These are phyloP conservation scores for Plenodomus lindquistii DNA, from an alignment of 2,329 filamentous ascomycete genomes.

Conservation along the genomic window DNA sequence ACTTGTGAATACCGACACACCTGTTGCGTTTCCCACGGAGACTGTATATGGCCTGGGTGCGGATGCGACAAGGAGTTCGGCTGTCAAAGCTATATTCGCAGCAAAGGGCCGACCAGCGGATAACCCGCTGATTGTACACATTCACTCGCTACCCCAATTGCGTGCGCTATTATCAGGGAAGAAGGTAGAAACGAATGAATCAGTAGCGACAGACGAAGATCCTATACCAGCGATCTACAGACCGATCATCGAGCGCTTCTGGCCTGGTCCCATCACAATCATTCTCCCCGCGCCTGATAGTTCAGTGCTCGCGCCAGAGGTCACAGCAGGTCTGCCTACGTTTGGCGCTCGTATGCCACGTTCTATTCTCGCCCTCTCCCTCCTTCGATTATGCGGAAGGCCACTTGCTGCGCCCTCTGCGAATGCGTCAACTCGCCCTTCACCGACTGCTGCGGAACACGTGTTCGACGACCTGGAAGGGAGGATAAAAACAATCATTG, in stretches of 20 bases:
- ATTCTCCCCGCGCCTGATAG: slow-evolving; percentile 75
- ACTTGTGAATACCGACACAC: slow-evolving; percentile 67
- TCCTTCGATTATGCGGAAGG: slow-evolving; percentile 77
- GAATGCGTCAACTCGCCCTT: slow-evolving; percentile 91
- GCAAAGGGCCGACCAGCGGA: slow-evolving; percentile 90
- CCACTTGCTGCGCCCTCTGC: slow-evolving; percentile 91
- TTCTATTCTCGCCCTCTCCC: slow-evolving; percentile 78
- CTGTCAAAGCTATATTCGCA: slow-evolving; percentile 88
- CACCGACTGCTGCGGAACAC: slow-evolving; percentile 86
- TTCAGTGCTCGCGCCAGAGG: slow-evolving; percentile 80
- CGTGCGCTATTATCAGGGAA: slow-evolving; percentile 59
- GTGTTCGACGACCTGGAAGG: slow-evolving; percentile 83
- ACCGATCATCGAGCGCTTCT: slow-evolving; percentile 79
- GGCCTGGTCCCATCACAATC: slow-evolving; percentile 93
- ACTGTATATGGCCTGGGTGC: slow-evolving; percentile 98
- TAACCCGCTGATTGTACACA: slow-evolving; percentile 93
- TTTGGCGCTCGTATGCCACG: slow-evolving; percentile 92
- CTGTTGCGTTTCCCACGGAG: slow-evolving; percentile 95
- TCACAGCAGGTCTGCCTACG: slow-evolving; percentile 80
- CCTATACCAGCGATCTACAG: slow-evolving; percentile 75
- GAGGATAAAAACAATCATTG: slow-evolving; percentile 82
- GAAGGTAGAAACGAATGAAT: background rate
- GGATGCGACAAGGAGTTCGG: slow-evolving; percentile 81
- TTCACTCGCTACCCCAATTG: slow-evolving; percentile 80
- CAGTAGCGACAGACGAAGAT: slow-evolving; percentile 27